Base-by-base conservation (phyloP, 352 stramenopile species). In the Pythium grandisporangium region DNA sequence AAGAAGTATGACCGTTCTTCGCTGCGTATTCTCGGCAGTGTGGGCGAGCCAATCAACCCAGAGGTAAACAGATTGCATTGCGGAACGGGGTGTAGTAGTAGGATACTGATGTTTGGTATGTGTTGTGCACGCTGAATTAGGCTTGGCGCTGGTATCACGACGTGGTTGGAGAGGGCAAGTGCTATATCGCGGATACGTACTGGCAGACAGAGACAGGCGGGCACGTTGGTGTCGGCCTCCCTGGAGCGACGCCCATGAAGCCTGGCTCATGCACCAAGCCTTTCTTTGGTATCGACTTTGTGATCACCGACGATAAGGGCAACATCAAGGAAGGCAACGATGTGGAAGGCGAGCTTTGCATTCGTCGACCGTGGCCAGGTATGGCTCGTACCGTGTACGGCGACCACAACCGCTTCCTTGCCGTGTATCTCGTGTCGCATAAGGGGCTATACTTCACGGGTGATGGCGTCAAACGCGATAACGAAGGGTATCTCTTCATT, bases 21-120 rank as follows among this genome's bases (percentile, higher is more conserved):
- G 23, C 66, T 99, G 24, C 87, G 93, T 25, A 78, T 99, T 24
- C 70, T 99, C 11, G 96, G 96, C 16, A 98, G 89, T 40, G 96
- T 99, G 17, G 96, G 96, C 23, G 96, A 99, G 67, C 96, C 96
- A 5, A 99, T 99, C 66, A 99, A 99, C 66, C 96, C 95, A 0
- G 95, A 98, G 61, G n/a, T n/a, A n/a, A n/a, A n/a, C n/a, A n/a
- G n/a, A n/a, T n/a, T n/a, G n/a, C n/a, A n/a, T n/a, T n/a, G n/a
- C n/a, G n/a, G n/a, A n/a, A n/a, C n/a, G n/a, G n/a, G n/a, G n/a
- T n/a, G n/a, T n/a, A n/a, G n/a, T n/a, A n/a, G n/a, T n/a, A n/a
- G n/a, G n/a, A n/a, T n/a, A n/a, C n/a, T n/a, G n/a, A n/a, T n/a
- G n/a, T n/a, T n/a, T n/a, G n/a, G n/a, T n/a, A n/a, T n/a, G n/a